Conservation (phyloP, 2,329 filamentous ascomycete species). For the Penicillium oxalicum region DNA sequence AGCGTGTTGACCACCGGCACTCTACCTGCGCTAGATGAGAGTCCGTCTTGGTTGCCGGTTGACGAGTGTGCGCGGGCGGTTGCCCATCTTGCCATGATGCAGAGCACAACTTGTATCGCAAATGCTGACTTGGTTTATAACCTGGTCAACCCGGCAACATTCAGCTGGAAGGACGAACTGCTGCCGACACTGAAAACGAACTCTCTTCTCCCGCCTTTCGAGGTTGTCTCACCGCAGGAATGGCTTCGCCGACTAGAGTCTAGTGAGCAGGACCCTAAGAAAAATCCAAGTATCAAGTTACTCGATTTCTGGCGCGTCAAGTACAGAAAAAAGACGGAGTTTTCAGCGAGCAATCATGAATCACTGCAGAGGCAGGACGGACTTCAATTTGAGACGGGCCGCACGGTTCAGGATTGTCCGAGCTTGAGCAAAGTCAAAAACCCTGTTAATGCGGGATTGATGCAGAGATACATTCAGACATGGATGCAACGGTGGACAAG, state of each 20-base stretch:
- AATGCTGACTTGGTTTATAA: constrained; percentile 42
- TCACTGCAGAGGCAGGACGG: background rate
- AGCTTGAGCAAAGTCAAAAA: constrained; percentile 12
- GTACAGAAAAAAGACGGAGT: constrained; percentile 30
- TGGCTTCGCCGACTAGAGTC: constrained; percentile 34
- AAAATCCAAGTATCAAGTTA: constrained; percentile 50
- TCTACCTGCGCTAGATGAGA: constrained; percentile 44
- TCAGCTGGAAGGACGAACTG: constrained; percentile 33
- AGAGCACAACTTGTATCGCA: constrained; percentile 11
- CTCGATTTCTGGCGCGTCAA: constrained; percentile 50
- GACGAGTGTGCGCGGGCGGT: constrained; percentile 32
- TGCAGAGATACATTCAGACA: constrained; percentile 5
- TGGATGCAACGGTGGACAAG: too few species aligned
- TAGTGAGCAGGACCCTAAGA: constrained; percentile 44
- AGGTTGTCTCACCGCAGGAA: constrained; percentile 25
- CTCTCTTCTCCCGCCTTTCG: constrained; percentile 27
- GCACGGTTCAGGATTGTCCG: constrained; percentile 14
- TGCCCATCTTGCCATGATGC: constrained; percentile 29
- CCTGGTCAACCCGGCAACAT: constrained; percentile 45
- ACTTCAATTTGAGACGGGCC: constrained; percentile 12
- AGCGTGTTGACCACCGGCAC: constrained; percentile 41
- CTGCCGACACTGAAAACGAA: constrained; percentile 26
- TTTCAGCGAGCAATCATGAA: background rate
- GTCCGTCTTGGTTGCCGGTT: constrained; percentile 43
- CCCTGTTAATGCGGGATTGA: constrained; percentile 16